Evolutionary conservation across 805 yeast genomes (phyloP), one percentile per base, ranked within the genome.

Genomic region (Candida coquimbonensis): DNA sequence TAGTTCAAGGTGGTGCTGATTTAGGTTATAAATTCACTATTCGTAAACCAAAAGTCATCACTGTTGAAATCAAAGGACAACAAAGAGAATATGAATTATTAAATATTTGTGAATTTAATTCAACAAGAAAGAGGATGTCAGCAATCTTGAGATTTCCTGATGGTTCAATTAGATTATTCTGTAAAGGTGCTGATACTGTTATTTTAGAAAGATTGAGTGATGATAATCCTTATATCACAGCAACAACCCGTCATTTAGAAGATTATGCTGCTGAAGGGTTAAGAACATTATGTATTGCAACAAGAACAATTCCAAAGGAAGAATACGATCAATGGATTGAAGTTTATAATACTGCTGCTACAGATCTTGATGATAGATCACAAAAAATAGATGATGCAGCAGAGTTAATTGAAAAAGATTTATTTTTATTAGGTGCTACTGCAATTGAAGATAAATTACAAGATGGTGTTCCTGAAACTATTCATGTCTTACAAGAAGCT

Each of bases 111-210:
- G 99, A 93, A 62, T 93, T 93, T 69, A 93, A 95, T 63, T 91
- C 98, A 1, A 91, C 99, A 0, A 78, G 99, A 66, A 93, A 93
- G 66, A 79, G 99, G 68, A 93, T 93, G 99, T 86, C 96, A 43
- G 93, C 97, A 0, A 80, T 93, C 41, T 86, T 89, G 65, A 74
- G 95, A 60, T 84, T 95, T 55, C 98, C 99, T 0, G 98, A 93
- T 69, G 97, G 97, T 1, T 71, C 81, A 16, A 87, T 93, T 41
- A 74, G 95, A 49, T 67, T 93, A 38, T 89, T 86, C 60, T 89
- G 96, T 61, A 93, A 93, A 64, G 99, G 99, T 60, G 99, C 99
- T 5, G 99, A 93, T 62, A 87, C 96, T 19, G 99, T 93, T 1
- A 89, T 93, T 48, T 67, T 91, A 52, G 96, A 90, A 63, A 78